Base-by-base conservation (phyloP, 2,329 filamentous ascomycete species). In the Sporothrix dimorphospora region DNA sequence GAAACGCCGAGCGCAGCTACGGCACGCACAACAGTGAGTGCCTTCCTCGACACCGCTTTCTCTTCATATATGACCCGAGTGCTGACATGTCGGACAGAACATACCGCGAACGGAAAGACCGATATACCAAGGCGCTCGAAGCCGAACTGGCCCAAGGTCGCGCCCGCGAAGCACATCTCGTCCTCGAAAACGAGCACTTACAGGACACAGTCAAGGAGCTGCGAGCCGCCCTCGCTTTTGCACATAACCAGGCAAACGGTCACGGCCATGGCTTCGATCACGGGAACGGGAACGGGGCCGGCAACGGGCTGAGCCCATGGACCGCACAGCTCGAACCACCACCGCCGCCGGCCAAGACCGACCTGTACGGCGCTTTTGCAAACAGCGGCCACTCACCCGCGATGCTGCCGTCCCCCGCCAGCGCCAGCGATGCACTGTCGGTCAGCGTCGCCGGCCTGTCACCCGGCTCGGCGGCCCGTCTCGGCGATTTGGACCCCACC, bases 71-170 rank as follows among this genome's bases (percentile, higher is more conserved):
- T n/a, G n/a, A n/a, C n/a, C n/a, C n/a, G n/a, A n/a, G n/a, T n/a
- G n/a, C n/a, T n/a, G n/a, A n/a, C n/a, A n/a, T n/a, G n/a, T n/a
- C n/a, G n/a, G n/a, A n/a, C 38, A 72, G 73, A 24, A 72, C 69
- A 12, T 73, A 73, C 21, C 71, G 69, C 2, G 73, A 70, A 19
- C 69, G 71, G 3, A 74, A 73, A 49, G 73, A 73, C n/a, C 65
- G 66, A 2, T 74, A 72, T 24, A 68, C 71, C 8, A 68, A 70
- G 42, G 70, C 73, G 4, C 71, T 74, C 40, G 73, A 73, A 24
- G 38, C 55, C n/a, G 73, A 74, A 34, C 51, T 74, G 1, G 51
- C 71, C 2, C 40, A 59, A 19, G 42, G 69, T 49, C 72, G 72
- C 21, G 69, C 65, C 12, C 45, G 65, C 16, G 69, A 73, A 24